phyloP scores from a whole-genome alignment of 2,329 filamentous ascomycete genomes.

The Chaetoscypha palmicola region DNA sequence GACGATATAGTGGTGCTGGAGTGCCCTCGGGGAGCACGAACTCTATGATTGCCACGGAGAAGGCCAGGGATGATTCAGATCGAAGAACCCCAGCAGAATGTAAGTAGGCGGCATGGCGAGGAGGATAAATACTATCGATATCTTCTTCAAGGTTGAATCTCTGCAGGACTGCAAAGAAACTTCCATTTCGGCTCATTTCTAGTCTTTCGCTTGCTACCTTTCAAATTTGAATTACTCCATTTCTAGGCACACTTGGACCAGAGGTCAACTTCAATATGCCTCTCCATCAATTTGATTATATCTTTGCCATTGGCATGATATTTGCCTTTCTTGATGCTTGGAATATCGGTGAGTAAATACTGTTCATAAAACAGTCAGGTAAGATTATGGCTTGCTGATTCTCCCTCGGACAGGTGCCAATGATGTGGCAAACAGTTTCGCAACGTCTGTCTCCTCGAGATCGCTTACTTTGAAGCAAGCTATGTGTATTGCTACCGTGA shows the following conservation, averaged over 20 bases:
- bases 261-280: constrained; percentile 8
- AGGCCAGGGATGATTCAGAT: too few species aligned
- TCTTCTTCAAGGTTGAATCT: too few species aligned
- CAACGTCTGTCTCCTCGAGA: constrained; percentile 64
- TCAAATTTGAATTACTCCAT: not conserved
- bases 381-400: too few species aligned
- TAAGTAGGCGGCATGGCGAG: too few species aligned
- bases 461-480: constrained; percentile 52
- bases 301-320: constrained; percentile 57
- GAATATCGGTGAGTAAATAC: constrained; percentile 44
- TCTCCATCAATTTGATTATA: constrained; percentile 52
- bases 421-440: constrained; percentile 73
- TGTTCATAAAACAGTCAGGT: too few species aligned
- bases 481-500: constrained; percentile 12
- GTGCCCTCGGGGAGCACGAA: not conserved
- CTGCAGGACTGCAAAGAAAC: not conserved
- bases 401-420: constrained; percentile 25
- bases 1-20: not conserved
- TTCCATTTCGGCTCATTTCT: not conserved
- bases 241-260: not conserved
- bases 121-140: too few species aligned
- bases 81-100: too few species aligned
- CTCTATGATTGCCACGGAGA: not conserved
- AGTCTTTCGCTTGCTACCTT: not conserved
- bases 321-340: constrained; percentile 61